Evolutionary conservation across 805 yeast species (phyloP).

Genomic region (Teunomyces funiuensis): DNA sequence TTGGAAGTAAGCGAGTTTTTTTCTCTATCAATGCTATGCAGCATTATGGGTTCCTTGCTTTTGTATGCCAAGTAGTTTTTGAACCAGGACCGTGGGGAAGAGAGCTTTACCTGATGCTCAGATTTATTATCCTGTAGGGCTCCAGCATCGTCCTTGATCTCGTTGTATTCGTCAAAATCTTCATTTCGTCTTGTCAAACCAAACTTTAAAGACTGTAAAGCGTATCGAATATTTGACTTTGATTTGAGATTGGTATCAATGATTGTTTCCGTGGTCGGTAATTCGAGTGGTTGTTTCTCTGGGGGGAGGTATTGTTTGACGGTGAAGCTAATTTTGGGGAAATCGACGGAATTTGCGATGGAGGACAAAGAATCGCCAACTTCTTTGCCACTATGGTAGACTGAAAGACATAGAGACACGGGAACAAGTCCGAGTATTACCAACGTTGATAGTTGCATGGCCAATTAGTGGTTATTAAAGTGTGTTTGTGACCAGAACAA

Average conservation of each 20-base stretch:
- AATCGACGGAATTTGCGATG: neutral
- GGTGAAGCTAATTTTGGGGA: neutral
- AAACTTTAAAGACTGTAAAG: neutral
- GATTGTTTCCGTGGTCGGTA: constrained; percentile 1
- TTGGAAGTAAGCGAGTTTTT: neutral
- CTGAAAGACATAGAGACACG: neutral
- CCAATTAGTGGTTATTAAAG: no score
- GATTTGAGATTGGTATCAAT: neutral
- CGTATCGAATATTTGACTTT: neutral
- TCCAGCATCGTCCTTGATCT: neutral
- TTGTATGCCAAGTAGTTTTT: constrained; percentile 21
- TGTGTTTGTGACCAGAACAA: neutral
- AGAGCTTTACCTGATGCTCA: neutral
- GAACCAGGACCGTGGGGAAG: constrained; percentile 20
- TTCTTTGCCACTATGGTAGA: neutral
- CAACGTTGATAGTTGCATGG: neutral
- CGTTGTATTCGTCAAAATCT: neutral
- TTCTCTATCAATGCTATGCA: constrained; percentile 13
- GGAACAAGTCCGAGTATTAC: neutral
- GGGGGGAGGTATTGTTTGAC: constrained; percentile 1
- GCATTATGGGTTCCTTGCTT: constrained; percentile 4
- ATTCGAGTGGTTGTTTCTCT: neutral
- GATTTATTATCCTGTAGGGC: neutral
- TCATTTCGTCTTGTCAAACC: neutral
- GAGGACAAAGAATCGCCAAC: neutral